Base-by-base conservation (phyloP, 1,284 basidiomycete genomes). In the Ganoderma resinaceum region DNA sequence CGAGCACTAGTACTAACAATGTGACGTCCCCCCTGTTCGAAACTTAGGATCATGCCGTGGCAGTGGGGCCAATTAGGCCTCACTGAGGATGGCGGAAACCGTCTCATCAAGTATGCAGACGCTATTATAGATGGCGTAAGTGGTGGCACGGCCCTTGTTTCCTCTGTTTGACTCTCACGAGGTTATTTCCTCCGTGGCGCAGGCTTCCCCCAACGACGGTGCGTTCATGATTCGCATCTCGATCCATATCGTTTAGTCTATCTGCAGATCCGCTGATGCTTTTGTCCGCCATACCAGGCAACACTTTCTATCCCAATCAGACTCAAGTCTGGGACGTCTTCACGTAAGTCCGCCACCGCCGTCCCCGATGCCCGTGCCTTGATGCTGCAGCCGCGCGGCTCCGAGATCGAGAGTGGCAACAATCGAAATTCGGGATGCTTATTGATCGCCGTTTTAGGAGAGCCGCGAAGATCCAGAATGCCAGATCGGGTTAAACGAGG, bases 121-220 rank as follows among this genome's bases (percentile, higher is more conserved):
- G 82, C 79, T 26, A 75, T 89, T 65, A 79, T 85, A 58, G 73
- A 85, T 69, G 87, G 86, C 67, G 80, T 81, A 66, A 65, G 80
- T 75, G 20, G 42, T 18, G 61, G 23, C 7, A 55, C 43, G 20
- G 26, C 42, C 2, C 42, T 46, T 63, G 58, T 52, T 40, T n/a
- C 55, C 64, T n/a, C 68, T 59, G 67, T 57, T 66, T 58, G 29
- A 43, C 65, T 68, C 68, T 70, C 61, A 69, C 63, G 46, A 59
- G 63, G 38, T 37, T 37, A 52, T 65, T 59, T 66, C 40, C 53
- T 57, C 37, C 40, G 33, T 26, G 37, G 16, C 49, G 20, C 57
- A 81, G 79, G 87, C 86, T 33, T 85, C 86, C 40, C 87, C 87
- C 9, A 87, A 89, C 70, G 87, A 88, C 72, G 85, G 86, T 85